A percentile compares a stretch with the other conserved stretches of the same genome.
phyloP scores from a whole-genome alignment of 495 filamentous ascomycete genomes.

The Aspergillus ellipticus region DNA sequence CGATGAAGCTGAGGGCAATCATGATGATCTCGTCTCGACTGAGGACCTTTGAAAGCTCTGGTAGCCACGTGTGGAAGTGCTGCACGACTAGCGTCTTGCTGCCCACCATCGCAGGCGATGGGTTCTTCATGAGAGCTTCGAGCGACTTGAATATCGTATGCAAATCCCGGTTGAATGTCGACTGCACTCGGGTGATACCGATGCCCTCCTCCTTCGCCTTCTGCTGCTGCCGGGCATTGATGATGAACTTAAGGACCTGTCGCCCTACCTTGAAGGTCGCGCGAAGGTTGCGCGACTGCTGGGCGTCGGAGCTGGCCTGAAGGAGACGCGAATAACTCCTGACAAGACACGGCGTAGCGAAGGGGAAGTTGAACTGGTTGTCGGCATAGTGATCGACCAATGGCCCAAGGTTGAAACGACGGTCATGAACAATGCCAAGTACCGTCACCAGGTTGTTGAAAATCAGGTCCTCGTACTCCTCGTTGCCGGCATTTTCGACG shows the following conservation, averaged over 20 bases:
- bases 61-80: constrained; percentile 95
- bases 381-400: constrained; percentile 91
- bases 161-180: constrained; percentile 79
- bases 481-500: constrained; percentile 80
- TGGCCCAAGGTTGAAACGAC: constrained; percentile 85
- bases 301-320: constrained; percentile 69
- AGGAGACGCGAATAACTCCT: constrained; percentile 81
- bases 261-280: constrained; percentile 93
- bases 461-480: constrained; percentile 88
- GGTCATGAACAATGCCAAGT: constrained; percentile 89
- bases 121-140: constrained; percentile 81
- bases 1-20: constrained; percentile 89
- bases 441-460: constrained; percentile 88
- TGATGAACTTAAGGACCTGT: constrained; percentile 92
- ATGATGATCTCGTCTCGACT: constrained; percentile 81
- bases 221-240: constrained; percentile 82
- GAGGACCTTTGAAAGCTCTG: constrained; percentile 75
- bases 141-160: constrained; percentile 85
- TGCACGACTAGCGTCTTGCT: constrained; percentile 95
- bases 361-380: constrained; percentile 85
- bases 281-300: constrained; percentile 77
- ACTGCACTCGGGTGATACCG: constrained; percentile 72
- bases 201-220: constrained; percentile 84
- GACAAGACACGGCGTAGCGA: constrained; percentile 87
- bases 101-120: constrained; percentile 79